These are phyloP conservation scores for Verbena officinalis DNA, from an alignment of 257 asterid species.

Conservation along the genomic window DNA sequence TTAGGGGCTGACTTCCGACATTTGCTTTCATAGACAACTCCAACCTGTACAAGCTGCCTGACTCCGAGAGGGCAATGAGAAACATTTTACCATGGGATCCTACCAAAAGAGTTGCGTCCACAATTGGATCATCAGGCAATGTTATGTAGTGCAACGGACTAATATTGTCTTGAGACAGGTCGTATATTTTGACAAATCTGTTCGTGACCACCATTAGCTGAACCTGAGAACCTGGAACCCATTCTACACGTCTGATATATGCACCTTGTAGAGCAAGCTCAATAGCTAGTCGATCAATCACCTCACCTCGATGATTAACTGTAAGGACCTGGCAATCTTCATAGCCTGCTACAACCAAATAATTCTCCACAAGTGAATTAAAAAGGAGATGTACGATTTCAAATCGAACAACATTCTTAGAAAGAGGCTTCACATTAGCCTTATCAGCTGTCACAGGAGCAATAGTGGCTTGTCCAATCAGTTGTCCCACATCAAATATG, in stretches of 20 bases:
- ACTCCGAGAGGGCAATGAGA: slow-evolving; percentile 80
- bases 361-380: slow-evolving; percentile 79
- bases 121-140: slow-evolving; percentile 73
- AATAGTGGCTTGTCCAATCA: slow-evolving; percentile 93
- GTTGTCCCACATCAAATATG: slow-evolving; percentile 95
- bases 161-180: slow-evolving; percentile 91
- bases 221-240: slow-evolving; percentile 99
- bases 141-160: slow-evolving; percentile 95
- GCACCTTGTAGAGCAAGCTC: slow-evolving; percentile 99
- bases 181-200: slow-evolving; percentile 88
- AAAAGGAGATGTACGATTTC: slow-evolving; percentile 94
- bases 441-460: slow-evolving; percentile 99
- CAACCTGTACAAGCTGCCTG: slow-evolving; percentile 80
- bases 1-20: slow-evolving; percentile 84
- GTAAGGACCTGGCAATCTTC: slow-evolving; percentile 99
- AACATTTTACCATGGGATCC: slow-evolving; percentile 81
- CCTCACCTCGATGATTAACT: slow-evolving; percentile 94
- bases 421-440: slow-evolving; percentile 97
- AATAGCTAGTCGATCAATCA: slow-evolving; percentile 90
- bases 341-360: slow-evolving; percentile 96
- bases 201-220: slow-evolving; percentile 96
- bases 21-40: slow-evolving; percentile 82
- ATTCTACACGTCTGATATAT: slow-evolving; percentile 81
- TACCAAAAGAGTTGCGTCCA: slow-evolving; percentile 78
- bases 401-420: slow-evolving; percentile 92